These are phyloP conservation scores for Schwanniomyces polymorphus DNA, from an alignment of 805 yeast genomes.

Conservation along the genomic window DNA sequence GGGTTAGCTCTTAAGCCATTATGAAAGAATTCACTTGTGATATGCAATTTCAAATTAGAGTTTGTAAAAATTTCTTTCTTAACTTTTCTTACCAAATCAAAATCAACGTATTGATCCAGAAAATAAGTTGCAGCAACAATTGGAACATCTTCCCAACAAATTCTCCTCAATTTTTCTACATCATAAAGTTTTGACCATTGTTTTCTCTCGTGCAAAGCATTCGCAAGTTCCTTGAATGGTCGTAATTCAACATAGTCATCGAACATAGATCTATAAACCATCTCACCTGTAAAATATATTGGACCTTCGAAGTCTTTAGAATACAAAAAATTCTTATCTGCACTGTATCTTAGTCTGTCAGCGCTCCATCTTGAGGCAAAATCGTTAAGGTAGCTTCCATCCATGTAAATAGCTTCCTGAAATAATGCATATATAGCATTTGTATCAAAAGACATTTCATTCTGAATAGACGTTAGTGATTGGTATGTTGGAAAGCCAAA, in stretches of 20 bases:
- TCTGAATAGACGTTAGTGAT: conserved; percentile 33
- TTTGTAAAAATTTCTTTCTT: conserved; percentile 24
- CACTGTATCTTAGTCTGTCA: conserved; percentile 30
- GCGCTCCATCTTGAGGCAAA: conserved; percentile 49
- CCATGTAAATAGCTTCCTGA: conserved; percentile 60
- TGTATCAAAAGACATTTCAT: conserved; percentile 46
- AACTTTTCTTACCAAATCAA: conserved; percentile 38
- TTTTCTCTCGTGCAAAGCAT: conserved; percentile 29
- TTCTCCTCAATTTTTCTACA: conserved; percentile 19
- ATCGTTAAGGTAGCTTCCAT: conserved; percentile 24
- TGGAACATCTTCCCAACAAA: conserved; percentile 38
- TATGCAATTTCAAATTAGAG: conserved; percentile 39
- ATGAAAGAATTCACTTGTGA: conserved; percentile 53
- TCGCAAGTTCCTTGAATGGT: conserved; percentile 40
- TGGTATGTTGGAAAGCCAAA: conserved; percentile 38
- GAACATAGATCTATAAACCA: conserved; percentile 53
- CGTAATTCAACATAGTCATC: conserved; percentile 47
- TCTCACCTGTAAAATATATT: conserved; percentile 53
- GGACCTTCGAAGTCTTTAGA: conserved; percentile 13
- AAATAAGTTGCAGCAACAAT: conserved; percentile 52
- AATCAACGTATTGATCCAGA: conserved; percentile 55
- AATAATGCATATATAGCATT: conserved; percentile 54
- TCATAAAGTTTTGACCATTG: conserved; percentile 42
- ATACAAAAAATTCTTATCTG: conserved; percentile 24
- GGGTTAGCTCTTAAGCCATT: conserved; percentile 48